These are phyloP conservation scores for Magnusiomyces sp. DNA, from an alignment of 1,139 yeast genomes.

Conservation along the genomic window DNA sequence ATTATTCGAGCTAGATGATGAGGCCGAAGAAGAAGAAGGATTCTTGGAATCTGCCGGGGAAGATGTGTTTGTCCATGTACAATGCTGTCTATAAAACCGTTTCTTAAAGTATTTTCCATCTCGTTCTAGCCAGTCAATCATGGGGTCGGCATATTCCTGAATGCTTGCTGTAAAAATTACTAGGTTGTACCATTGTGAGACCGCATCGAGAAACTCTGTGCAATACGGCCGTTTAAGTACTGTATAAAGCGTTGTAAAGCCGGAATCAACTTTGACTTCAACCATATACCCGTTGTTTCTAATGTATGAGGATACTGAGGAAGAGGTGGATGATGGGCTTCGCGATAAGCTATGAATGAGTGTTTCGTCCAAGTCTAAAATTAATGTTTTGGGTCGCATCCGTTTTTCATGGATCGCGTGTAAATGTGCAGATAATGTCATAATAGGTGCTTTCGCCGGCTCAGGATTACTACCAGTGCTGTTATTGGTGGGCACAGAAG, in stretches of 20 bases:
- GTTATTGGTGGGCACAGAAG: neutral
- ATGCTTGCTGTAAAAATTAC: conserved; percentile 60
- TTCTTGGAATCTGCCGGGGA: too few species aligned
- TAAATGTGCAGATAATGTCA: conserved; percentile 1
- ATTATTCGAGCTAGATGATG: neutral
- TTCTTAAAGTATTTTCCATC: conserved; percentile 45
- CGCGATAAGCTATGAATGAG: conserved; percentile 82
- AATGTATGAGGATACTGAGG: conserved; percentile 25
- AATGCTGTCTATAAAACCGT: conserved; percentile 71
- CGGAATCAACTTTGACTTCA: conserved; percentile 62
- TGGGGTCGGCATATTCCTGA: conserved; percentile 94
- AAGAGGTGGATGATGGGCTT: conserved; percentile 36
- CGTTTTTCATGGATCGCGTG: conserved; percentile 5
- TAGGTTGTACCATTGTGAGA: conserved; percentile 78
- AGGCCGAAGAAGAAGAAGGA: neutral
- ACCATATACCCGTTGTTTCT: conserved; percentile 54
- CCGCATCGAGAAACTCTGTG: conserved; percentile 70
- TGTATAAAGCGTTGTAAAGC: conserved; percentile 68
- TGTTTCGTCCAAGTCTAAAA: conserved; percentile 89
- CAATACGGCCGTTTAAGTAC: conserved; percentile 91
- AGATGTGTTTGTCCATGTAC: conserved; percentile 41
- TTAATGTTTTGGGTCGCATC: conserved; percentile 48
- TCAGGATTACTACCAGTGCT: neutral
- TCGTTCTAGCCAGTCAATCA: conserved; percentile 76
- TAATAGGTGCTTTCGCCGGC: neutral